Conservation (phyloP, 2,329 filamentous ascomycete genomes). For the Dothiorella sarmentorum region DNA sequence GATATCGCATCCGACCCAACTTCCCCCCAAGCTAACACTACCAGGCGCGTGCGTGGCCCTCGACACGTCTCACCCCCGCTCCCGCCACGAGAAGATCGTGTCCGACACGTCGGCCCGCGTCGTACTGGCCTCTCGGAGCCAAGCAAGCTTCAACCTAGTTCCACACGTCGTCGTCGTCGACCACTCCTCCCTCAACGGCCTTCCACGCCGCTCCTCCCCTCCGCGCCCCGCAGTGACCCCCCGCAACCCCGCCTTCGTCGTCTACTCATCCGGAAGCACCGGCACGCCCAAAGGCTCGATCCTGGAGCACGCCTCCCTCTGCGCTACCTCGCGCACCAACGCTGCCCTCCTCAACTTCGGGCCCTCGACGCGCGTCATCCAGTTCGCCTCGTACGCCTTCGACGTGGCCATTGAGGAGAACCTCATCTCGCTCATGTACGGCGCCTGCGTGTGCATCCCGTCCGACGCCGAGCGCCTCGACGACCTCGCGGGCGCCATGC, state of each 20-base stretch:
- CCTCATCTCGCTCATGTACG: slow-evolving; percentile 30
- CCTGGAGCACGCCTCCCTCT: slow-evolving; percentile 56
- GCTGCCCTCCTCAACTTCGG: neutral
- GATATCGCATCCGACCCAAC: too few relatives aligned
- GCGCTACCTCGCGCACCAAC: slow-evolving; percentile 31
- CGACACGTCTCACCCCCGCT: neutral
- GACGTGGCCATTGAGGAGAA: slow-evolving; percentile 35
- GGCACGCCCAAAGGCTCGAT: slow-evolving; percentile 75
- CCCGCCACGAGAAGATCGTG: neutral
- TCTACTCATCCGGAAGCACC: slow-evolving; percentile 45
- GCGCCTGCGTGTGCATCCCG: slow-evolving; percentile 36
- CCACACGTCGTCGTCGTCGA: slow-evolving; percentile 37
- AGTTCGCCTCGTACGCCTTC: slow-evolving; percentile 26
- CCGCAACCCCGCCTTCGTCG: slow-evolving; percentile 23
- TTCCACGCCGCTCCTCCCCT: neutral
- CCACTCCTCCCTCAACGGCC: slow-evolving; percentile 42
- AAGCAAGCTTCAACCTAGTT: slow-evolving; percentile 47
- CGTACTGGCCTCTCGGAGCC: slow-evolving; percentile 32
- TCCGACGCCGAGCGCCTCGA: slow-evolving; percentile 34
- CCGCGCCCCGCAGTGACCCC: neutral
- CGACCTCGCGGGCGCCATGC: slow-evolving; percentile 34
- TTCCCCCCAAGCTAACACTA: too few relatives aligned
- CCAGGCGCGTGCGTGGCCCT: neutral
- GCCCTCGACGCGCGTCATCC: slow-evolving; percentile 33
- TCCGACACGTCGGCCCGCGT: neutral